Percentiles rank a stretch among this genome's conserved stretches.
These are phyloP conservation scores for Solidago caesia DNA, from an alignment of 129 eudicot species.

Conservation along the genomic window DNA sequence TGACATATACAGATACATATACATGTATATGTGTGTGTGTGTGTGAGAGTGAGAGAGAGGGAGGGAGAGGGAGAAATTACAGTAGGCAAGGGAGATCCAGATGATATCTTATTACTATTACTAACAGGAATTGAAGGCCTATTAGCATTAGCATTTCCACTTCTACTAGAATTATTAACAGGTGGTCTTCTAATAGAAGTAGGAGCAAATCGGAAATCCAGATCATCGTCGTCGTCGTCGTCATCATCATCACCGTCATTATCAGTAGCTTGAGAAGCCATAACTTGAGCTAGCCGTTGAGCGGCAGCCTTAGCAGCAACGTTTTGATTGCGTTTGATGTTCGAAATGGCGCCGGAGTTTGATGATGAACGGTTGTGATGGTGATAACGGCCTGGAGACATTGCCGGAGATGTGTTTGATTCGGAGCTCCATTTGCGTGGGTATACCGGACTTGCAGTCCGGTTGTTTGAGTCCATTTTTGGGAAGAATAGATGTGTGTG, in stretches of 20 bases:
- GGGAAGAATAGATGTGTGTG: too few relatives aligned
- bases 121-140: conserved; percentile 31
- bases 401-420: conserved; percentile 46
- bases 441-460: conserved; percentile 44
- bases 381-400: conserved; percentile 51
- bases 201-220: conserved; percentile 64
- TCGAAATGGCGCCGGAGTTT: conserved; percentile 56
- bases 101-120: conserved; percentile 29
- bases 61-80: conserved; percentile 16
- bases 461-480: conserved; percentile 36
- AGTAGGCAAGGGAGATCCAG: conserved; percentile 74
- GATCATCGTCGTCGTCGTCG: conserved; percentile 47
- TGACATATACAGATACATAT: too few relatives aligned
- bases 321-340: conserved; percentile 85
- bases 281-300: conserved; percentile 94
- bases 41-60: too few relatives aligned
- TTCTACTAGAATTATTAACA: conserved; percentile 20
- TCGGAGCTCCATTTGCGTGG: conserved; percentile 82
- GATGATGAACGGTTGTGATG: conserved; percentile 64
- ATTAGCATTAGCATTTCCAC: conserved; percentile 16
- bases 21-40: too few relatives aligned
- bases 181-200: conserved; percentile 51
- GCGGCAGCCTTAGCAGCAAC: conserved; percentile 98
- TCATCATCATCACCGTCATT: conserved; percentile 59
- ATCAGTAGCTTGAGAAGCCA: conserved; percentile 78